Evolutionary conservation across 208 protist genomes (phyloP), one percentile per base, ranked within the genome.

Genomic region (Trypanosoma boissoni): DNA sequence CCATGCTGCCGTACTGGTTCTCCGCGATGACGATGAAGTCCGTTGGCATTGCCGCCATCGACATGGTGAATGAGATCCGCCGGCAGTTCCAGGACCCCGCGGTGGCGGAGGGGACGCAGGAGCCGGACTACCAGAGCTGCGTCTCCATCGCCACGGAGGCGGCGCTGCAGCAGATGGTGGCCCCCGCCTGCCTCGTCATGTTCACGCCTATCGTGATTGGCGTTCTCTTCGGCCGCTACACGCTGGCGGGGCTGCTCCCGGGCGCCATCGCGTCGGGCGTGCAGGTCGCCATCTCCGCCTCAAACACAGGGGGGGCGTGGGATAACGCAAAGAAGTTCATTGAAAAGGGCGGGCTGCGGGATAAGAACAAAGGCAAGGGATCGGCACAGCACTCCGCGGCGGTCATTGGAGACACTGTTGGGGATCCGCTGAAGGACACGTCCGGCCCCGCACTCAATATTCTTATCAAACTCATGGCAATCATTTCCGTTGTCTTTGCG

Each of bases 271-370:
- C 96, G 29, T 96, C 88, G 12, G 95, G 94, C 45, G 88, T 97
- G 58, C 91, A 98, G 58, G 76, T 98, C 70, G 92, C 94, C 45
- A 85, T 98, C 57, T 96, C 92, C 29, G 75, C 94, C 46, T 92
- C 94, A 72, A 98, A 98, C 80, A 92, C 91, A 23, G 95, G 95
- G 31, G 97, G 97, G 49, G 96, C 96, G 12, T 99, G 97, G 97
- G 97, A 99, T 71, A 99, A 99, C 59, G 94, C 97, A 42, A 99
- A 99, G 89, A 99, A 99, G 79, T 97, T 92, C 74, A 94, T 97
- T 72, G 96, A 98, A 78, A 84, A 83, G 68, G 87, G 91, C 41
- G 74, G 80, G 26, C 82, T 95, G 45, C 72, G 66, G 32, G 91
- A 92, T 59, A 88, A 94, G 55, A 88, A 88, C 67, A 92, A 83